These are phyloP conservation scores for Suillus cothurnatus DNA, from an alignment of 768 basidiomycete genomes.

Conservation along the genomic window DNA sequence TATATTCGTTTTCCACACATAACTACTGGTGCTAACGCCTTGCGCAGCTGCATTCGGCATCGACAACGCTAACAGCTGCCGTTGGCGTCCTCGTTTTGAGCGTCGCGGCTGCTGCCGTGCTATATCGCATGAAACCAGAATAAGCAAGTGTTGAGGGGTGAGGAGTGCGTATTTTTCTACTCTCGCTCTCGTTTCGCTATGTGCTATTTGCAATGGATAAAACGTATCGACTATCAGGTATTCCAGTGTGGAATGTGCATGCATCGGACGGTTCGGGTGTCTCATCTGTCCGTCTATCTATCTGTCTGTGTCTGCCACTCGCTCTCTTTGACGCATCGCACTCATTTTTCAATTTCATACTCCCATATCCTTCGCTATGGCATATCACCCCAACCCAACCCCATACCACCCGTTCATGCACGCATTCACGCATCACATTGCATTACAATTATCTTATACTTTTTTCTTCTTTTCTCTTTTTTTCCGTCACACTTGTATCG, in stretches of 20 bases:
- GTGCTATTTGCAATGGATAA: conserved; percentile 11
- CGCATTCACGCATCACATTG: conserved; percentile 3
- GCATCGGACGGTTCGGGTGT: conserved; percentile 6
- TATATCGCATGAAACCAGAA: conserved; percentile 67
- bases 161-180: conserved; percentile 5
- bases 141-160: conserved; percentile 15
- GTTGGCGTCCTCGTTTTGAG: conserved; percentile 66
- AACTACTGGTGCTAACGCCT: conserved; percentile 18
- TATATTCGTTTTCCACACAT: conserved; percentile 22
- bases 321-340: conserved; percentile 2
- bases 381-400: conserved; percentile 2
- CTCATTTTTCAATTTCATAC: neutral
- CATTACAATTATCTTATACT: conserved; percentile 9
- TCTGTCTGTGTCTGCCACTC: neutral
- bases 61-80: conserved; percentile 46
- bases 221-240: neutral
- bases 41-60: conserved; percentile 25
- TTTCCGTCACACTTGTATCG: neutral
- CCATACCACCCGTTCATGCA: conserved; percentile 8
- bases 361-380: neutral
- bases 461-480: neutral
- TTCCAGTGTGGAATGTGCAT: conserved; percentile 2
- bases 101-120: conserved; percentile 70
- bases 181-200: neutral
- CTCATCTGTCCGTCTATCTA: neutral